phyloP scores from a whole-genome alignment of 148 eudicot genomes.

The Selenicereus undatus region DNA sequence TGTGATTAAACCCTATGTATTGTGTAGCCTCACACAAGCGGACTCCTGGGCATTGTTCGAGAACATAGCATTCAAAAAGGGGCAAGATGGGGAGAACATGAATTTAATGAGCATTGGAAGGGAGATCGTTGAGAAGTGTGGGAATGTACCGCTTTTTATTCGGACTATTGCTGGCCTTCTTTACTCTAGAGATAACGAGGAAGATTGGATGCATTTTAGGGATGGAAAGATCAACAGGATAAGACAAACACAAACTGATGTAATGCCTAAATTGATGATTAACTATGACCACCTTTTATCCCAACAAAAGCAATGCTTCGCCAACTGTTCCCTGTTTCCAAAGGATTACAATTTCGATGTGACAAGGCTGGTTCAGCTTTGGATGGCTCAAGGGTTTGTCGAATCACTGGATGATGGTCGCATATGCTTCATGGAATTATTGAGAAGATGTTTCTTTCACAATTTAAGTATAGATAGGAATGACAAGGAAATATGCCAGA shows the following conservation, averaged over 20 bases:
- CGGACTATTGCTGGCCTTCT: neutral
- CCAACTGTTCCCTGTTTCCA: conserved; percentile 14
- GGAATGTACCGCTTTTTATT: neutral
- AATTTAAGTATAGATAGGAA: too few relatives aligned
- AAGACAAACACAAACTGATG: neutral
- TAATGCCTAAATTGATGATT: neutral
- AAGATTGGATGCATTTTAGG: neutral
- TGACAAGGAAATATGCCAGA: too few relatives aligned
- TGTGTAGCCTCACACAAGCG: neutral
- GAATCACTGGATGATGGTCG: too few relatives aligned
- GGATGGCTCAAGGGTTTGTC: too few relatives aligned
- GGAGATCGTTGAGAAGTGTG: neutral
- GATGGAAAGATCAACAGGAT: neutral
- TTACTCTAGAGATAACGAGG: neutral
- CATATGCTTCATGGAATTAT: too few relatives aligned
- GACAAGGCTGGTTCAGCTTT: neutral
- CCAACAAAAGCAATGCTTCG: neutral
- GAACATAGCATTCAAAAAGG: neutral
- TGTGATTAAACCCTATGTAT: neutral
- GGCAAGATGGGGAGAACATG: too few relatives aligned
- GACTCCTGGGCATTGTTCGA: neutral
- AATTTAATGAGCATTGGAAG: neutral
- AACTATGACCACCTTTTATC: neutral
- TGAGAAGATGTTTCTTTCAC: too few relatives aligned
- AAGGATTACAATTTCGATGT: neutral